Conservation (phyloP, 208 protist species). For the Crithidia bombi region DNA sequence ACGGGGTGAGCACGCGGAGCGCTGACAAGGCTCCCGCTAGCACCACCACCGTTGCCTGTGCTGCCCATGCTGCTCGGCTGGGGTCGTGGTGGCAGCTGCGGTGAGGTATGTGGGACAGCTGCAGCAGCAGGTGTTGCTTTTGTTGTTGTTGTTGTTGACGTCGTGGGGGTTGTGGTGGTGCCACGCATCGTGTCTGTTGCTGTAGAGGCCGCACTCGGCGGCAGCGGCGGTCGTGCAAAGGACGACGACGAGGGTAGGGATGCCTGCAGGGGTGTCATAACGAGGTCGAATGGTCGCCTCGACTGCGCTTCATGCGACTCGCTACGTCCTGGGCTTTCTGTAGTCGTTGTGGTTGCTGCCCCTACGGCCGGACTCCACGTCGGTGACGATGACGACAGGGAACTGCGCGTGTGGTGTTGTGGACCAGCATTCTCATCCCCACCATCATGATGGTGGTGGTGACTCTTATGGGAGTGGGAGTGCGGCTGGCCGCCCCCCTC, state of each 20-base stretch:
- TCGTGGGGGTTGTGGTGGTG: background rate
- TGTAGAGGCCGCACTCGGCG: background rate
- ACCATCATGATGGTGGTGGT: too few species aligned
- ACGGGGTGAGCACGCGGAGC: too few species aligned
- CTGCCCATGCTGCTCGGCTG: background rate
- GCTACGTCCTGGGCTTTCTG: background rate
- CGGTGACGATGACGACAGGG: too few species aligned
- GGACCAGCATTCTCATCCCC: too few species aligned
- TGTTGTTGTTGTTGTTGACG: slow-evolving; percentile 7
- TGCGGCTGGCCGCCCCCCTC: too few species aligned
- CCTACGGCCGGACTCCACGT: background rate
- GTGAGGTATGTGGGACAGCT: too few species aligned
- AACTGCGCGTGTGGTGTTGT: too few species aligned
- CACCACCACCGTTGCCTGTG: background rate
- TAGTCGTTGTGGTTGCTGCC: background rate
- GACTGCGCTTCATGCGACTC: too few species aligned
- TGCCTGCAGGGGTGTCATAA: background rate
- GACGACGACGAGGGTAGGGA: background rate
- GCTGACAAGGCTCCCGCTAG: too few species aligned
- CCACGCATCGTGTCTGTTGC: background rate
- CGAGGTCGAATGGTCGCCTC: background rate
- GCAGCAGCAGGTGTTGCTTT: too few species aligned
- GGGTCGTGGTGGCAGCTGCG: background rate
- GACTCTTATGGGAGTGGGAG: too few species aligned
- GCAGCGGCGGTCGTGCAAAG: background rate